A percentile compares a stretch with the other conserved stretches of the same genome.
phyloP scores from a whole-genome alignment of 2,329 filamentous ascomycete genomes.

The Talaromyces sp. region DNA sequence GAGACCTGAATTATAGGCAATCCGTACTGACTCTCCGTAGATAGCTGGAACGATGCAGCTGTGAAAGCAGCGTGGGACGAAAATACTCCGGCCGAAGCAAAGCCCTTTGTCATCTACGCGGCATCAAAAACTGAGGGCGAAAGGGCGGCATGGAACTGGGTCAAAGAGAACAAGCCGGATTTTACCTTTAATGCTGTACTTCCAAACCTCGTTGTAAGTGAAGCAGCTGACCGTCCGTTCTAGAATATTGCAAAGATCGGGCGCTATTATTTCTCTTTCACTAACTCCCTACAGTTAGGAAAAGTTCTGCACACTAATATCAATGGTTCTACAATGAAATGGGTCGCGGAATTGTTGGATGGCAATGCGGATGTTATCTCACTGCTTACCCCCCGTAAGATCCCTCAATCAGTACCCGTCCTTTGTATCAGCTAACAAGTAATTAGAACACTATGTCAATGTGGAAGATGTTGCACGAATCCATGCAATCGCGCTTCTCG shows the following conservation, averaged over 20 bases:
- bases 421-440: constrained; percentile 4
- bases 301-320: constrained; percentile 13
- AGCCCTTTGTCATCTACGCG: constrained; percentile 36
- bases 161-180: constrained; percentile 41
- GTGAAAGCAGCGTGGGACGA: constrained; percentile 35
- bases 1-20: background rate
- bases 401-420: background rate
- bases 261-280: background rate
- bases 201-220: constrained; percentile 33
- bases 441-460: constrained; percentile 45
- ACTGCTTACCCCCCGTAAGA: background rate
- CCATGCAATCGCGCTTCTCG: constrained; percentile 51
- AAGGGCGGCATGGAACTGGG: constrained; percentile 46
- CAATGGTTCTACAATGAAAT: constrained; percentile 11
- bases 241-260: background rate
- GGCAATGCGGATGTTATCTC: background rate
- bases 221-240: background rate
- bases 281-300: background rate
- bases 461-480: constrained; percentile 49
- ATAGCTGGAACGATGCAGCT: constrained; percentile 22
- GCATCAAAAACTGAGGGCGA: constrained; percentile 50
- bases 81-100: constrained; percentile 29
- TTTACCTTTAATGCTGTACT: constrained; percentile 42
- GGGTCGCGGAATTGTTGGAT: background rate
- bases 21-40: constrained; percentile 9